These are phyloP conservation scores for Neopestalotiopsis clavispora DNA, from an alignment of 2,329 filamentous ascomycete species.

Conservation along the genomic window DNA sequence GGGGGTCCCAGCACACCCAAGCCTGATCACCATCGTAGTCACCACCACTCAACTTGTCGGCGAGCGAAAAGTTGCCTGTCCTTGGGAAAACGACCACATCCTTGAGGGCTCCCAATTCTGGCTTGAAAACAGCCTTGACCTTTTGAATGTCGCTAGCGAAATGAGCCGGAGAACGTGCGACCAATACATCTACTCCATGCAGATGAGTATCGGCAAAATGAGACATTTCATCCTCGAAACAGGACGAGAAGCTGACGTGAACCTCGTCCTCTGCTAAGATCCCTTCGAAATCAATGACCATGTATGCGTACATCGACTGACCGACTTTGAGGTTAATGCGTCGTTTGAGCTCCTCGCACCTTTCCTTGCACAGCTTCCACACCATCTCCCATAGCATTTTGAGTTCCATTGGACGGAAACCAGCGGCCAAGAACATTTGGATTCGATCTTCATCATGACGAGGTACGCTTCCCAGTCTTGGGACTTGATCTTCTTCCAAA, in stretches of 20 bases:
- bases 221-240: constrained; percentile 60
- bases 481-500: constrained; percentile 42
- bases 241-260: constrained; percentile 70
- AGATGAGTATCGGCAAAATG: constrained; percentile 59
- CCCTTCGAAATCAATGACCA: constrained; percentile 70
- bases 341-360: constrained; percentile 57
- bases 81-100: constrained; percentile 81
- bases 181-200: constrained; percentile 64
- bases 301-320: constrained; percentile 66
- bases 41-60: constrained; percentile 75
- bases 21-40: constrained; percentile 83
- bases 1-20: constrained; percentile 76
- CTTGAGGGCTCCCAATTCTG: constrained; percentile 68
- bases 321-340: constrained; percentile 66
- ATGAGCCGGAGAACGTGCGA: constrained; percentile 73
- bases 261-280: constrained; percentile 69
- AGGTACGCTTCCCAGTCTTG: constrained; percentile 57
- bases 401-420: constrained; percentile 59
- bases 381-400: constrained; percentile 54
- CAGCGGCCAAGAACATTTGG: constrained; percentile 60
- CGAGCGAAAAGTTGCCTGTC: constrained; percentile 65
- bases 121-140: constrained; percentile 62
- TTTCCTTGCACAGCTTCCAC: constrained; percentile 50
- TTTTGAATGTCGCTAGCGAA: constrained; percentile 75
- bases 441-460: constrained; percentile 54